phyloP scores from a whole-genome alignment of 768 basidiomycete species.

The Auricularia cornea region DNA sequence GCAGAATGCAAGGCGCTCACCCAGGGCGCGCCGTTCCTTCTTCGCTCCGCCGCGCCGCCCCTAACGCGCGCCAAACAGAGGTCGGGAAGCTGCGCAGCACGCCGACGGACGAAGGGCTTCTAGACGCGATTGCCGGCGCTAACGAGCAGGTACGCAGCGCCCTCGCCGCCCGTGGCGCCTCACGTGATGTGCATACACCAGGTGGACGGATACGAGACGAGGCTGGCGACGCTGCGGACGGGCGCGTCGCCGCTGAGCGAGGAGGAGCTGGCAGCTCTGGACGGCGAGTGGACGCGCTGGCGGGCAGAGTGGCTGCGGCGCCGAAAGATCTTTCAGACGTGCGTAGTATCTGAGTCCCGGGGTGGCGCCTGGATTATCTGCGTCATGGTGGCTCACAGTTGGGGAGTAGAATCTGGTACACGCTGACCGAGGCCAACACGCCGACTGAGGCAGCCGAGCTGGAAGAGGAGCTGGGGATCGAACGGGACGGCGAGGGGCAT shows the following conservation, averaged over 20 bases:
- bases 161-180: constrained; percentile 1
- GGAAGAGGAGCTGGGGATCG: constrained; percentile 75
- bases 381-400: not conserved
- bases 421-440: constrained; percentile 57
- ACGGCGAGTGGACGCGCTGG: constrained; percentile 74
- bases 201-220: constrained; percentile 40
- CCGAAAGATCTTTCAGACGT: constrained; percentile 70
- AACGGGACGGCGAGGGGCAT: constrained; percentile 69
- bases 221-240: constrained; percentile 56
- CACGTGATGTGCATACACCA: constrained; percentile 23
- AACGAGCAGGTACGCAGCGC: constrained; percentile 38
- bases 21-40: not conserved
- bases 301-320: constrained; percentile 71
- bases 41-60: not conserved
- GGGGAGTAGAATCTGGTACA: constrained; percentile 58
- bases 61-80: constrained; percentile 37
- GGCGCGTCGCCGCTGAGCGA: constrained; percentile 61
- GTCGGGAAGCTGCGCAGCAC: constrained; percentile 51
- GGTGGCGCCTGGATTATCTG: not conserved
- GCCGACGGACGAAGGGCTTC: constrained; percentile 65
- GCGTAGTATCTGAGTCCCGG: constrained; percentile 24
- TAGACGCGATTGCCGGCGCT: constrained; percentile 41
- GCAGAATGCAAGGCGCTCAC: constrained; percentile 37
- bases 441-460: constrained; percentile 58
- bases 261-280: constrained; percentile 59